Evolutionary conservation across 73 alveolate species (phyloP), one percentile per base, ranked within the genome.

Genomic region (Urostyla sp.): DNA sequence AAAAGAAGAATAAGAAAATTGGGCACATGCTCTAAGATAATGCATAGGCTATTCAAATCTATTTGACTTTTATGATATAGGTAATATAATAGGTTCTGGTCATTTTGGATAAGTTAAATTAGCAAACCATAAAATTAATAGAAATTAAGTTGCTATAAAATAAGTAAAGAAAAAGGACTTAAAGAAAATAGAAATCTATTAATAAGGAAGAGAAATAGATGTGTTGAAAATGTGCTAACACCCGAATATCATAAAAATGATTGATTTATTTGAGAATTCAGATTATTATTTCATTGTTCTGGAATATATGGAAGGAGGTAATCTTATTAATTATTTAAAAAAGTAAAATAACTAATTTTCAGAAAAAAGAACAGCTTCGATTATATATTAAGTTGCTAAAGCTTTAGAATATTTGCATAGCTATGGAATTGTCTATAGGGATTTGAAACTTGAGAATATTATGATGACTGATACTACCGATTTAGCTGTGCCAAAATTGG

Each of bases 361-460:
- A 36, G 96, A 90, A 24, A 67, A 75, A 1, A 34, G 87, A 55
- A 78, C 87, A 35, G 57, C 79, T 56, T 66, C 54, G 58, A 32
- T 90, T 16, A 44, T 84, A 57, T 31, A 7, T 34, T 78, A 81
- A 85, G 43, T 90, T 18, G 87, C 84, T 2, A 77, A 73, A 43
- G 96, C 89, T 0, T 40, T 90, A n/a, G 63, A 85, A 63, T 85
- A 85, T 79, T 40, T 90, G 57, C 96, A 90, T 61, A 26, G 75
- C 0, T 72, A 74, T 34, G 90, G 90, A 24, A 84, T 90, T 72
- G 85, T 90, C 50, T 94, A 90, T 79, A 78, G 96, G 56, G 96
- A 90, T 72, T 69, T 90, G 18, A 90, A 85, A 51, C 85, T 79
- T 18, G 92, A 90, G 27, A 90, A 90, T 79, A 84, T 90, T 21